Conservation (phyloP, 192 early-diverging fungal species). For the Backusella parvicylindrica region DNA sequence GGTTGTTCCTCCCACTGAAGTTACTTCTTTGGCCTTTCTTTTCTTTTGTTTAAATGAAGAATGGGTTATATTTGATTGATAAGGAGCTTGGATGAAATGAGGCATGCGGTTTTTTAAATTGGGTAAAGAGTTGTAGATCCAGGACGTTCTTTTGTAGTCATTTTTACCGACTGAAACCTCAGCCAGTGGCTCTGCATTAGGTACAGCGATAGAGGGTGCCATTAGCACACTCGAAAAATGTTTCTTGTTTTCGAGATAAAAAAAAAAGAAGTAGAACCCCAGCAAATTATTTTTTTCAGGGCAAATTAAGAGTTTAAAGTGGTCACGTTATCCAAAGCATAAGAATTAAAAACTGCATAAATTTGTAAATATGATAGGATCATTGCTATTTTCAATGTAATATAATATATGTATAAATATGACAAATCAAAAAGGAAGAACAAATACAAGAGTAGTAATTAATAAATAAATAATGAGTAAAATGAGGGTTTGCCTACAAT, state of each 20-base stretch:
- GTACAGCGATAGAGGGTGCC: slow-evolving; percentile 1
- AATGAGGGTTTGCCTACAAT: background rate
- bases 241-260: background rate
- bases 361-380: too few relatives aligned
- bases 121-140: background rate
- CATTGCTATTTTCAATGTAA: too few relatives aligned
- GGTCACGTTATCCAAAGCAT: background rate
- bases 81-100: background rate
- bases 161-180: slow-evolving; percentile 2
- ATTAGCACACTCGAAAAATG: background rate
- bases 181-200: background rate
- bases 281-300: background rate
- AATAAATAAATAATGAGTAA: background rate
- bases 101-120: background rate
- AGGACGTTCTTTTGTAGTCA: background rate
- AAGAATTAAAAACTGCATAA: too few relatives aligned
- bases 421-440: background rate
- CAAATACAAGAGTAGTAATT: background rate
- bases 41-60: slow-evolving; percentile 24
- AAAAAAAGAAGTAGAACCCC: background rate
- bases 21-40: slow-evolving; percentile 46
- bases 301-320: background rate
- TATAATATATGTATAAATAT: background rate
- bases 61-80: background rate
- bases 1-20: slow-evolving; percentile 49